Evolutionary conservation across 768 basidiomycete species (phyloP).

Genomic region (Termitomyces sp.): DNA sequence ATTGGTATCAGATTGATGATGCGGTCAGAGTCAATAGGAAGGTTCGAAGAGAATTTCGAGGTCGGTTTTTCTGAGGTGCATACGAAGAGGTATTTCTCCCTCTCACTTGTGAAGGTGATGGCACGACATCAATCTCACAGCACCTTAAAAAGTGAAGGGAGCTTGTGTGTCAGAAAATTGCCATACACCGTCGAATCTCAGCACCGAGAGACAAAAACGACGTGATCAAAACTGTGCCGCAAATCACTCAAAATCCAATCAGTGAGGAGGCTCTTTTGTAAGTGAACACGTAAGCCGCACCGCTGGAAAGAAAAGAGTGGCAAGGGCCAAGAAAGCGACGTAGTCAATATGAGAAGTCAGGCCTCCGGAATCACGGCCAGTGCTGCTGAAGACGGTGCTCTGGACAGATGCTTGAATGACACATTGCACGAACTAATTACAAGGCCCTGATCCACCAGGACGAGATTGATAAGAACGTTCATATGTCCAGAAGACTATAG

Average conservation of each 20-base stretch:
- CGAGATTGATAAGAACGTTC: slow-evolving; percentile 18
- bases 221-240: slow-evolving; percentile 19
- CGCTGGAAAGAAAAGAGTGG: slow-evolving; percentile 28
- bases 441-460: slow-evolving; percentile 8
- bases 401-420: slow-evolving; percentile 1
- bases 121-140: slow-evolving; percentile 29
- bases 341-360: not conserved
- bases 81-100: slow-evolving; percentile 2
- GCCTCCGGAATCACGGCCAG: not conserved
- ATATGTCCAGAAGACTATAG: slow-evolving; percentile 2
- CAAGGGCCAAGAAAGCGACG: slow-evolving; percentile 8
- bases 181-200: slow-evolving; percentile 48
- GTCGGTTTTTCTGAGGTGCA: slow-evolving; percentile 16
- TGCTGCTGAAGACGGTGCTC: not conserved
- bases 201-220: slow-evolving; percentile 33
- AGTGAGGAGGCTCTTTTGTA: too few species aligned
- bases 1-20: slow-evolving; percentile 13
- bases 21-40: slow-evolving; percentile 14
- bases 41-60: slow-evolving; percentile 9
- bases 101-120: slow-evolving; percentile 20
- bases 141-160: slow-evolving; percentile 33
- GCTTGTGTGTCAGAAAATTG: slow-evolving; percentile 39
- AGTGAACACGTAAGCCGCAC: not conserved
- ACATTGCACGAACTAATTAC: not conserved
- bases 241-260: not conserved